phyloP scores from a whole-genome alignment of 805 yeast species.

The Teunomyces stri region DNA sequence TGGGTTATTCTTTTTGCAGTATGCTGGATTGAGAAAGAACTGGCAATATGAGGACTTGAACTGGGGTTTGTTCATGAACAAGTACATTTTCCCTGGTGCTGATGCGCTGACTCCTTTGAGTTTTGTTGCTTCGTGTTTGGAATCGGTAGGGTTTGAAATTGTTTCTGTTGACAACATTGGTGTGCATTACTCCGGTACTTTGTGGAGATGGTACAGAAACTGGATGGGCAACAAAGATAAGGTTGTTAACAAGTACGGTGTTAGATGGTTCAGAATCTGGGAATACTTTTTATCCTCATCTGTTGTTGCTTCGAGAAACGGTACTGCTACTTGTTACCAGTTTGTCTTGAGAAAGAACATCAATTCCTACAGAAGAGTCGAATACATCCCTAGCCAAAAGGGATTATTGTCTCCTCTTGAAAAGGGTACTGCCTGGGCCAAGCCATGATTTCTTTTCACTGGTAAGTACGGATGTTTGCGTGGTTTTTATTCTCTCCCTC shows the following conservation, averaged over 20 bases:
- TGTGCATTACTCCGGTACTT: slow-evolving; percentile 86
- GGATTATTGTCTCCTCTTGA: slow-evolving; percentile 63
- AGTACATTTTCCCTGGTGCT: slow-evolving; percentile 95
- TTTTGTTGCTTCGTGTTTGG: slow-evolving; percentile 73
- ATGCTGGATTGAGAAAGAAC: slow-evolving; percentile 84
- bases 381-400: slow-evolving; percentile 74
- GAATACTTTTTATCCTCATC: slow-evolving; percentile 84
- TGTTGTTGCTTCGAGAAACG: slow-evolving; percentile 85
- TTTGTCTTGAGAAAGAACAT: slow-evolving; percentile 86
- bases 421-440: slow-evolving; percentile 59
- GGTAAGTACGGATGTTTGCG: neutral
- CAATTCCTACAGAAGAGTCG: slow-evolving; percentile 79
- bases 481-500: neutral
- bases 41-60: slow-evolving; percentile 94
- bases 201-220: slow-evolving; percentile 94
- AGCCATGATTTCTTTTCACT: slow-evolving; percentile 19
- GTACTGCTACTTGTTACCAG: slow-evolving; percentile 90
- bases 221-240: slow-evolving; percentile 83
- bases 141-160: slow-evolving; percentile 83
- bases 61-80: slow-evolving; percentile 97
- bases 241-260: slow-evolving; percentile 76
- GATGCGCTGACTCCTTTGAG: slow-evolving; percentile 94
- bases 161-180: slow-evolving; percentile 85
- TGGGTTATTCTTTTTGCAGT: slow-evolving; percentile 82
- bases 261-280: slow-evolving; percentile 92